phyloP scores from a whole-genome alignment of 805 yeast genomes.

The Komagataella ulmi region DNA sequence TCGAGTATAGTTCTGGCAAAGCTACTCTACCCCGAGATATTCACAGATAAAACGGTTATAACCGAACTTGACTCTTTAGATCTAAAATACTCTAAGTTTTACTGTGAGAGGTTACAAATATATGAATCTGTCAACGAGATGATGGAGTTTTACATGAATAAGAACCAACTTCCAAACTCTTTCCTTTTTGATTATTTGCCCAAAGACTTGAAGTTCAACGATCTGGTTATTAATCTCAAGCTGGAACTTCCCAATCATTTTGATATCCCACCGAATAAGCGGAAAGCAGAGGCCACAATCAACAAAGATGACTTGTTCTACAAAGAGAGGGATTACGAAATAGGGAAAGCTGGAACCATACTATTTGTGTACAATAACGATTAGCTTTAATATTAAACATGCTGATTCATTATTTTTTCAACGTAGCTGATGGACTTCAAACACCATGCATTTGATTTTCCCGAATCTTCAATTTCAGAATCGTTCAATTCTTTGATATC shows the following conservation, averaged over 20 bases:
- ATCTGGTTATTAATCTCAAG: constrained; percentile 1
- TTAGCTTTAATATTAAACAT: constrained; percentile 13
- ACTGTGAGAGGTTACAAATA: neutral
- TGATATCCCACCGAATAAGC: neutral
- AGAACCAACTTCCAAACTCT: constrained; percentile 6
- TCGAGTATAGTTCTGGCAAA: constrained; percentile 48
- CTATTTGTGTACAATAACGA: constrained; percentile 18
- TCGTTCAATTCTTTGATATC: constrained; percentile 51
- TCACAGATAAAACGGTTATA: constrained; percentile 1
- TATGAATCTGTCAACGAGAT: constrained; percentile 7
- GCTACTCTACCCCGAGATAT: constrained; percentile 12
- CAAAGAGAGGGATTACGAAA: constrained; percentile 15
- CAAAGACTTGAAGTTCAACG: neutral
- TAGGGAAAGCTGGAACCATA: constrained; percentile 16
- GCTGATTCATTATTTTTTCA: constrained; percentile 15
- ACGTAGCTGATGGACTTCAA: constrained; percentile 43
- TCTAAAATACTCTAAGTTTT: neutral
- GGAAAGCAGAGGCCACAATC: neutral
- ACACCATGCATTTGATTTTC: constrained; percentile 63
- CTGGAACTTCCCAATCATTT: neutral
- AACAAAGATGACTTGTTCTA: constrained; percentile 13
- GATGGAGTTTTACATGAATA: constrained; percentile 18
- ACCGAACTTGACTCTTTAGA: neutral
- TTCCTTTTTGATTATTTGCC: constrained; percentile 9
- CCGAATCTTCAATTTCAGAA: constrained; percentile 59